phyloP scores from a whole-genome alignment of 164 flowering plant genomes.

The Cinnamomum micranthum region DNA sequence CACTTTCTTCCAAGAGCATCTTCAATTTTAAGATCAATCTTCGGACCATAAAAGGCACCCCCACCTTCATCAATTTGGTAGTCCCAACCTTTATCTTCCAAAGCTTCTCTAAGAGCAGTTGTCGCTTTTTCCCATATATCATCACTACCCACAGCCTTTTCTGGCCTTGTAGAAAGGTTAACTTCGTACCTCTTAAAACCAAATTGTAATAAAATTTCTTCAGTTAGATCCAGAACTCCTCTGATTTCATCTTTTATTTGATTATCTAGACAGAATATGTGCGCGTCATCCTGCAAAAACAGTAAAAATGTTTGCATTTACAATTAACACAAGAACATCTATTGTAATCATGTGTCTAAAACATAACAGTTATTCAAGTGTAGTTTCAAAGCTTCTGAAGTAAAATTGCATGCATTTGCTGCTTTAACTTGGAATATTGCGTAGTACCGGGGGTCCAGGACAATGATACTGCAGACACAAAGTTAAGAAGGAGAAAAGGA shows the following conservation, averaged over 20 bases:
- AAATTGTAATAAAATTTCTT: constrained; percentile 77
- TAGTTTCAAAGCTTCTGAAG: not conserved
- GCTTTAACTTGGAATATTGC: not conserved
- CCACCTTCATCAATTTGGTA: constrained; percentile 94
- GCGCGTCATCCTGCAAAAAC: constrained; percentile 90
- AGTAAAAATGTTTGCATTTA: not conserved
- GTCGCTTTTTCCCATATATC: constrained; percentile 98
- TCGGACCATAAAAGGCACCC: constrained; percentile 98
- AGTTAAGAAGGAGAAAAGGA: not conserved
- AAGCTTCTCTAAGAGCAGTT: constrained; percentile 81
- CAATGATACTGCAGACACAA: not conserved
- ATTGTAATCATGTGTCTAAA: not conserved
- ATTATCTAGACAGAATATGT: constrained; percentile 88
- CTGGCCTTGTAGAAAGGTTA: constrained; percentile 94
- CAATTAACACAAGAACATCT: not conserved
- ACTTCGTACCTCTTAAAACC: constrained; percentile 89
- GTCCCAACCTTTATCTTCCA: constrained; percentile 88
- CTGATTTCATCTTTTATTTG: constrained; percentile 95
- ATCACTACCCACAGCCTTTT: constrained; percentile 81
- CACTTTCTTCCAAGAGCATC: constrained; percentile 99
- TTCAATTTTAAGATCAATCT: constrained; percentile 96
- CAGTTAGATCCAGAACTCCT: constrained; percentile 92
- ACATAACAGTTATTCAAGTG: not conserved
- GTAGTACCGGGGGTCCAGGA: not conserved
- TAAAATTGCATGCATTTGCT: not conserved